Evolutionary conservation across 495 filamentous ascomycete species (phyloP), one percentile per base, ranked within the genome.

Genomic region (Haplographium delicatum): DNA sequence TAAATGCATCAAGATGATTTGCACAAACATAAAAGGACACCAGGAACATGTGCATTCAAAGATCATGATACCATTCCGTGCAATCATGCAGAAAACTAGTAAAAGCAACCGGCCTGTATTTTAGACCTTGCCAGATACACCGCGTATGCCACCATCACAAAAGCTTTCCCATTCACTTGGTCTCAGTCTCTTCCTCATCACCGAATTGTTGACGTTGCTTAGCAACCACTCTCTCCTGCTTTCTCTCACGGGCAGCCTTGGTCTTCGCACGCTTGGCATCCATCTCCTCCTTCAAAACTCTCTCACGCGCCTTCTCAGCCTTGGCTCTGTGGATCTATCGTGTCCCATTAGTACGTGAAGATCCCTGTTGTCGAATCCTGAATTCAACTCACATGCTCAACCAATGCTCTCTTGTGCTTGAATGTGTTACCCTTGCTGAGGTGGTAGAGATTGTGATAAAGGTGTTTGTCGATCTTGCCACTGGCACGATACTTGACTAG

Each of bases 381-480:
- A 19, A 24, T 19, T 47, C n/a, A 65, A 89, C 93, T 68, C 88
- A 98, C 93, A 79, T 98, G 93, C 79, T 99, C 93, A 69, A 99
- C 89, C 62, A 99, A 84, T 58, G 88, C 93, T 68, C 93, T 86
- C 89, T 96, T 99, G 85, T 99, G 93, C 89, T 99, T 99, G 86
- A 99, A 99, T 70, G 93, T 91, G 84, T 99, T 99, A 95, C 93
- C 93, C 90, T 99, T 99, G 84, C 85, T 87, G 64, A 95, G 76
- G 73, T 96, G 91, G 81, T 99, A 99, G 58, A 99, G 89, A 79
- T 96, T 88, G 81, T 99, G 93, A 83, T 99, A 99, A 45, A 99
- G 90, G 80, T 99, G 94, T 83, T 99, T 99, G 80, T 99, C 93
- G 74, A 99, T 99, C 86, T 99, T 99, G 74, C 93, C 93, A 66